phyloP scores from a whole-genome alignment of 164 flowering plant species.

The Chloranthus sessilifolius region DNA sequence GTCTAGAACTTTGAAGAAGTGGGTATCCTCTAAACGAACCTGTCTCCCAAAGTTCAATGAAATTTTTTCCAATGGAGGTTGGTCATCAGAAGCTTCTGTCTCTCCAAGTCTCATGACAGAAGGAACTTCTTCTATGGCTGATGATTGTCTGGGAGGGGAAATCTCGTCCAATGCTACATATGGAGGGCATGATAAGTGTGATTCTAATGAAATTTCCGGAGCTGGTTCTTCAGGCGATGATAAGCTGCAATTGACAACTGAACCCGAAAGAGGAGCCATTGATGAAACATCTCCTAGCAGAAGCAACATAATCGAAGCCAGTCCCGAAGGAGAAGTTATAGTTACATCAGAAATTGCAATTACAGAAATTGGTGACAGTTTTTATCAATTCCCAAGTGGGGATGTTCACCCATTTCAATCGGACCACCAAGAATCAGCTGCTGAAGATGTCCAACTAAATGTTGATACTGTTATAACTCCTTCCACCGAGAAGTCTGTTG shows the following conservation, averaged over 20 bases:
- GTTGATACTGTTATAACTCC: constrained; percentile 10
- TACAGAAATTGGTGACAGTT: constrained; percentile 12
- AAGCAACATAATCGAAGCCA: constrained; percentile 3
- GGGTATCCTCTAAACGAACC: constrained; percentile 51
- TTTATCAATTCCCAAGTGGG: not conserved
- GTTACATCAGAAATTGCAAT: constrained; percentile 4
- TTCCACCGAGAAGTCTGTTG: constrained; percentile 5
- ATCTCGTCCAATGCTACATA: too few relatives aligned
- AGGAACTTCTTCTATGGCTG: constrained; percentile 17
- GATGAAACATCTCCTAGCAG: constrained; percentile 10
- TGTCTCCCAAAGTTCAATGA: constrained; percentile 25
- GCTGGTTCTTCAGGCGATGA: too few relatives aligned
- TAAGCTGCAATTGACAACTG: too few relatives aligned
- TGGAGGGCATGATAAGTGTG: not conserved
- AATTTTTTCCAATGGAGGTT: too few relatives aligned
- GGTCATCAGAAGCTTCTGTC: too few relatives aligned
- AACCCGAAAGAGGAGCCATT: constrained; percentile 8
- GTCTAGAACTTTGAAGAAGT: constrained; percentile 31
- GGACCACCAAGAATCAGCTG: constrained; percentile 20
- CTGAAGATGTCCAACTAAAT: constrained; percentile 1
- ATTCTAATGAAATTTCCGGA: constrained; percentile 6
- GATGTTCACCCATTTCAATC: constrained; percentile 10
- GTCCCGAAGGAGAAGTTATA: constrained; percentile 11
- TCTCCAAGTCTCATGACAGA: too few relatives aligned
- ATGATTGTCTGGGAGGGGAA: too few relatives aligned